Conservation (phyloP, 306 rosid species). For the Gleditsia sinensis region DNA sequence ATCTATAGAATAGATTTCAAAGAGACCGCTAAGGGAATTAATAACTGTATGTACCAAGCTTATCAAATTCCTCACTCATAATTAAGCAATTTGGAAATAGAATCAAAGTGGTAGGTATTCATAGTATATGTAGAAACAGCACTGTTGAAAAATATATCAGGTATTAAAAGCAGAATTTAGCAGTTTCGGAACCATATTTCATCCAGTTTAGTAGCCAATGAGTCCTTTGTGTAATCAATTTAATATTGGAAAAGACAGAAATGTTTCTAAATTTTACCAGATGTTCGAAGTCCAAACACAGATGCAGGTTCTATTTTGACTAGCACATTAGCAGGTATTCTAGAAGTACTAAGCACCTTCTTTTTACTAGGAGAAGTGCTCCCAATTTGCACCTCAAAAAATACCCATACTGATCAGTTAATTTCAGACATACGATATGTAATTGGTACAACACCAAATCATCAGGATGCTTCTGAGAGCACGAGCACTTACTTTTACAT, state of each 20-base stretch:
- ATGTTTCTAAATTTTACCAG: not conserved
- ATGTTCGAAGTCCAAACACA: conserved; percentile 11
- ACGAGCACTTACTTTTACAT: conserved; percentile 64
- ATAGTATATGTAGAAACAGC: not conserved
- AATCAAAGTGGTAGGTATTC: not conserved
- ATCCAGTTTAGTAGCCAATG: not conserved
- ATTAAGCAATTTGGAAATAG: not conserved
- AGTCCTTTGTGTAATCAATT: not conserved
- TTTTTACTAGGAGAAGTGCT: not conserved
- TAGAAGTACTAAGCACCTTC: not conserved
- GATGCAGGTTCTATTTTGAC: conserved; percentile 8
- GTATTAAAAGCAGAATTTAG: not conserved
- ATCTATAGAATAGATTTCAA: not conserved
- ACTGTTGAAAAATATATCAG: not conserved
- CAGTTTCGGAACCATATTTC: not conserved
- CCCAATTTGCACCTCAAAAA: not conserved
- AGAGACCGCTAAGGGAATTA: not conserved
- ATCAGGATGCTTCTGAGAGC: conserved; percentile 8
- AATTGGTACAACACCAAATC: conserved; percentile 14
- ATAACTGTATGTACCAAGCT: not conserved
- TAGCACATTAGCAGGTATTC: not conserved
- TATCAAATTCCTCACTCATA: not conserved
- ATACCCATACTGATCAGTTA: not conserved
- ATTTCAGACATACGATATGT: not conserved
- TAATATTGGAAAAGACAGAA: not conserved